Evolutionary conservation across 202 grass and related monocot species (phyloP).

Genomic region (Zoysia matrella): DNA sequence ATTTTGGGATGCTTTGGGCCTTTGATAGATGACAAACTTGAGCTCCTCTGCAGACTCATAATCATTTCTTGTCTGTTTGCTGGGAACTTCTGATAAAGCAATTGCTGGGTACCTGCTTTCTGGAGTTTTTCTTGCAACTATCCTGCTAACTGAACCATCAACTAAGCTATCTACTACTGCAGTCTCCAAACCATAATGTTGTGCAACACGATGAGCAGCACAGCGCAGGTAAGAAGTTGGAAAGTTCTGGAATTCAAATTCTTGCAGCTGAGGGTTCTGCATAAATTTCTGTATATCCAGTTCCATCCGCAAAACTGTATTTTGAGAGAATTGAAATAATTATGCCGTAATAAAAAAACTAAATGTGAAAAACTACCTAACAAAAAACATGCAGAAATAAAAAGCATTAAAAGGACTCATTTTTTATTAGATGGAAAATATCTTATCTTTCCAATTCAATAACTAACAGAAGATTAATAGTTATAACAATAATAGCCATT

Average conservation of each 20-base stretch:
- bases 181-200: constrained; percentile 97
- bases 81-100: constrained; percentile 76
- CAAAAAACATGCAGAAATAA: background rate
- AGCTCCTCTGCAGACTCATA: constrained; percentile 50
- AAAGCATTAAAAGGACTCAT: background rate
- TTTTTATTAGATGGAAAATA: background rate
- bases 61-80: constrained; percentile 66
- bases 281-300: constrained; percentile 91
- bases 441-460: background rate
- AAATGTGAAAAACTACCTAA: constrained; percentile 1
- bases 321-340: constrained; percentile 34
- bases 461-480: no score
- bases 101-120: constrained; percentile 68
- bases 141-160: constrained; percentile 74
- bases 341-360: background rate
- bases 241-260: constrained; percentile 88
- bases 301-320: constrained; percentile 95
- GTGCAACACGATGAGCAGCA: constrained; percentile 95
- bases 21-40: constrained; percentile 90
- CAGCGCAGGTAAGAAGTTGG: constrained; percentile 95
- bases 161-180: constrained; percentile 70
- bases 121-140: constrained; percentile 80
- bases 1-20: constrained; percentile 65
- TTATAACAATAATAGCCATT: no score
- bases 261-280: constrained; percentile 79